Base-by-base conservation (phyloP, 2,329 filamentous ascomycete species). In the Penicillium sp. region DNA sequence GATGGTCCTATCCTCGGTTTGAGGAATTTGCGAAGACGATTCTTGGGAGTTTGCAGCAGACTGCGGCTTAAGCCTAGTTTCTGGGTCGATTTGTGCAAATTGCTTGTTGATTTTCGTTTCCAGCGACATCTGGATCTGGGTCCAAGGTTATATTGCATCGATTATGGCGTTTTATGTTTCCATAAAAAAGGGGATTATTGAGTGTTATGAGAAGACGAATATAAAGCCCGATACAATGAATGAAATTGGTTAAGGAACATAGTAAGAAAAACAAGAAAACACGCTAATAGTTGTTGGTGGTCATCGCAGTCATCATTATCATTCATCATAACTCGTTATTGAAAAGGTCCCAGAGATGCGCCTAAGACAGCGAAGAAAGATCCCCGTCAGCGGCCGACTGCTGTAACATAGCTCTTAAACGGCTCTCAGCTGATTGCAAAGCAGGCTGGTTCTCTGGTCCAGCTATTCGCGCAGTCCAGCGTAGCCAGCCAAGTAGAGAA, bases 1-100 rank as follows among this genome's bases (percentile, higher is more conserved):
- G 76, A 61, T 78, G 75, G 73, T 78, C 78, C 13, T 72, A 74
- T 65, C 56, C 68, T 25, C 70, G 74, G 13, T 79, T 80, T 65
- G 75, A 77, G 51, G 72, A 59, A 25, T 77, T 80, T 66, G 72
- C 76, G 29, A 72, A 67, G 57, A 68, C 64, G 11, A 57, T 78
- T 43, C 60, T 73, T 50, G 51, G 56, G 10, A 60, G 60, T 37
- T 67, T 74, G 54, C 67, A 71, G 58, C 37, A 52, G 39, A 10
- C 39, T 19, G 39, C 25, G 11, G 39, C 50, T 25, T 31, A 19
- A 37, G 33, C 33, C 14, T 3, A 19, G 3, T 48, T 13, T 23
- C 10, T 29, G 5, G 21, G 25, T 26, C 43, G 14, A 4, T 13
- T 13, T 21, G 9, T 25, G 25, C 21, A 44, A 26, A 14, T 43